Conservation (phyloP, 2,329 filamentous ascomycete genomes). For the Hyphodiscus sp. region DNA sequence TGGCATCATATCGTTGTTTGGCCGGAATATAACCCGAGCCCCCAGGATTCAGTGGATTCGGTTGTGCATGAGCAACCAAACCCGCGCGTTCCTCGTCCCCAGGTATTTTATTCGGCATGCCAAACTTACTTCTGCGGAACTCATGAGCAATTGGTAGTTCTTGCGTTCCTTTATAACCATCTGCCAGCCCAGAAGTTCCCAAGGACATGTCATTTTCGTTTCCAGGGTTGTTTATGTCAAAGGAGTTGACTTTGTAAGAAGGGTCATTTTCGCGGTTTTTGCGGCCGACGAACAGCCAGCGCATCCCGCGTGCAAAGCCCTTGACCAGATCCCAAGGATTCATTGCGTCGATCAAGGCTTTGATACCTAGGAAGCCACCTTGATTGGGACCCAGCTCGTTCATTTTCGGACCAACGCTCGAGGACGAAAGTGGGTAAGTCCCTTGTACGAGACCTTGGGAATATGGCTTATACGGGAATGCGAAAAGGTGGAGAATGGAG, state of each 20-base stretch:
- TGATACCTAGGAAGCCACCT: conserved; percentile 58
- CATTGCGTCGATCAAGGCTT: conserved; percentile 63
- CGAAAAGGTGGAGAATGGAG: conserved; percentile 70
- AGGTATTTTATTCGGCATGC: conserved; percentile 15
- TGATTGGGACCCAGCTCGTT: conserved; percentile 45
- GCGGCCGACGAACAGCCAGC: conserved; percentile 74
- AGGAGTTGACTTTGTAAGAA: conserved; percentile 36
- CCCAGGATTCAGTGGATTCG: conserved; percentile 20
- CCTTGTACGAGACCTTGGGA: conserved; percentile 35
- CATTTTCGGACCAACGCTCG: conserved; percentile 9
- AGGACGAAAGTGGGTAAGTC: conserved; percentile 38
- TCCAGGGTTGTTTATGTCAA: conserved; percentile 11
- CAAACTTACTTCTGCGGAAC: conserved; percentile 26
- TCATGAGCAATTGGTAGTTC: conserved; percentile 27
- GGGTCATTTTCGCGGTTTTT: conserved; percentile 50
- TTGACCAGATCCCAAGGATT: conserved; percentile 82
- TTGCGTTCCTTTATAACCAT: conserved; percentile 16
- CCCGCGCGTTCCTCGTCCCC: conserved; percentile 24
- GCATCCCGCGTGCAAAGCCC: conserved; percentile 62
- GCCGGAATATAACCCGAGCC: conserved; percentile 21
- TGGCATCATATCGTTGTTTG: conserved; percentile 24
- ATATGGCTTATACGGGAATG: conserved; percentile 74
- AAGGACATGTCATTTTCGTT: conserved; percentile 21
- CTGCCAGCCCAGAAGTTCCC: conserved; percentile 4
- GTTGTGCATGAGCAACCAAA: conserved; percentile 27